Evolutionary conservation across 225 moss, liverwort and hornwort genomes (phyloP).

Genomic region (Asterella californica): DNA sequence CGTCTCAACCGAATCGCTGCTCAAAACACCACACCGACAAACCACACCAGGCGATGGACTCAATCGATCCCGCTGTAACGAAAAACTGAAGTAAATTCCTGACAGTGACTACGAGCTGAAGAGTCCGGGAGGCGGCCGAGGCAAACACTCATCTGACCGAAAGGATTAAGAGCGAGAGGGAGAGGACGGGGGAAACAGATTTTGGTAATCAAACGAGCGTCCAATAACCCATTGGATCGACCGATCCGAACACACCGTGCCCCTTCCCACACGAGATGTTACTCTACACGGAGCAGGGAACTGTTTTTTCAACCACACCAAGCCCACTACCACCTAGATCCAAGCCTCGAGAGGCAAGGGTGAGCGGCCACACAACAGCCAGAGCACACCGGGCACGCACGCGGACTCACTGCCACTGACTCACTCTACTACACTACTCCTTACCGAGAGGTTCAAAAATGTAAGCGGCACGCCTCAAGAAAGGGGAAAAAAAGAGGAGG

Average conservation of each 20-base stretch:
- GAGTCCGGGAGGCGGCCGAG: background rate
- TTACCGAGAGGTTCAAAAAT: conserved; percentile 19
- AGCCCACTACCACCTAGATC: conserved; percentile 1
- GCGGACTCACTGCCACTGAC: background rate
- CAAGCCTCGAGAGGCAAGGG: background rate
- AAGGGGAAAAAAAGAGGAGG: conserved; percentile 8
- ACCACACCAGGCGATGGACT: conserved; percentile 1
- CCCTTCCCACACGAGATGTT: background rate
- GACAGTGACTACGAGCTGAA: background rate
- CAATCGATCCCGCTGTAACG: background rate
- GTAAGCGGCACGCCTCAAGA: conserved; percentile 22
- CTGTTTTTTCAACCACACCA: conserved; percentile 2
- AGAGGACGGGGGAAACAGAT: background rate
- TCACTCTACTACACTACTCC: background rate
- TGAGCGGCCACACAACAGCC: conserved; percentile 18
- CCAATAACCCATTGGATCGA: background rate
- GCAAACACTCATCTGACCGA: background rate
- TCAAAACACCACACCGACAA: conserved; percentile 2
- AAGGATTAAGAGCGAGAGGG: background rate
- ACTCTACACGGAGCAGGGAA: background rate
- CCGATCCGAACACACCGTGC: conserved; percentile 7
- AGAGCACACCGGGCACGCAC: conserved; percentile 17
- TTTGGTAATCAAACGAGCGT: background rate
- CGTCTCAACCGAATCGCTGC: background rate
- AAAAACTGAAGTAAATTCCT: background rate